Conservation (phyloP, 257 asterid species). For the Paraleonurus japonicus region DNA sequence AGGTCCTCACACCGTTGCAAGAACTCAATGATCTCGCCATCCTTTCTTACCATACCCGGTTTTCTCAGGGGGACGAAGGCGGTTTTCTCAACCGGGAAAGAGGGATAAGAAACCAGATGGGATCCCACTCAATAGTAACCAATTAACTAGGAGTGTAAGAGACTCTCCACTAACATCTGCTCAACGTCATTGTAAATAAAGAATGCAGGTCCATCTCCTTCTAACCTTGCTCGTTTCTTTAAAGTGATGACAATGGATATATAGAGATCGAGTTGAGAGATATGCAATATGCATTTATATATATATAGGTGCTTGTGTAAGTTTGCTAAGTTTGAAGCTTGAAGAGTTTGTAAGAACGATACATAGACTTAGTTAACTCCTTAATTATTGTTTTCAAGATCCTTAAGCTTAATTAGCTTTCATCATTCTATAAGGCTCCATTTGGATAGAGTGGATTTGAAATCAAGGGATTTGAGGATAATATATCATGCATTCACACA, state of each 20-base stretch:
- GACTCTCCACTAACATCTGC: slow-evolving; percentile 48
- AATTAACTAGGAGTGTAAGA: slow-evolving; percentile 42
- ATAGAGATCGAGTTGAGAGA: neutral
- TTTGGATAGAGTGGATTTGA: too few relatives aligned
- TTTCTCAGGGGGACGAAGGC: slow-evolving; percentile 65
- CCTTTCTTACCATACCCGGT: slow-evolving; percentile 60
- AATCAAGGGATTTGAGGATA: too few relatives aligned
- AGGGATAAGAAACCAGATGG: slow-evolving; percentile 61
- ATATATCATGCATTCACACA: too few relatives aligned
- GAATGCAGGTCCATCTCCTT: neutral
- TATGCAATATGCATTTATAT: slow-evolving; percentile 15
- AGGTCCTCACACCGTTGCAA: slow-evolving; percentile 65
- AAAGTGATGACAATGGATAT: slow-evolving; percentile 11
- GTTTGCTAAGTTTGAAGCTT: slow-evolving; percentile 31
- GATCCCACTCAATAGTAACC: slow-evolving; percentile 39
- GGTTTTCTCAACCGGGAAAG: slow-evolving; percentile 56
- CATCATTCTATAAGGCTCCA: neutral
- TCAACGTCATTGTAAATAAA: slow-evolving; percentile 49
- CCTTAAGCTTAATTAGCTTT: neutral
- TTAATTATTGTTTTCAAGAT: neutral
- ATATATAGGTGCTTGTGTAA: slow-evolving; percentile 19
- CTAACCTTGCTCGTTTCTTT: slow-evolving; percentile 30
- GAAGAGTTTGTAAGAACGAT: neutral
- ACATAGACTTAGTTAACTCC: neutral
- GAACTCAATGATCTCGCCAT: slow-evolving; percentile 78